phyloP scores from a whole-genome alignment of 352 stramenopile genomes.

The Pythium dissimile region DNA sequence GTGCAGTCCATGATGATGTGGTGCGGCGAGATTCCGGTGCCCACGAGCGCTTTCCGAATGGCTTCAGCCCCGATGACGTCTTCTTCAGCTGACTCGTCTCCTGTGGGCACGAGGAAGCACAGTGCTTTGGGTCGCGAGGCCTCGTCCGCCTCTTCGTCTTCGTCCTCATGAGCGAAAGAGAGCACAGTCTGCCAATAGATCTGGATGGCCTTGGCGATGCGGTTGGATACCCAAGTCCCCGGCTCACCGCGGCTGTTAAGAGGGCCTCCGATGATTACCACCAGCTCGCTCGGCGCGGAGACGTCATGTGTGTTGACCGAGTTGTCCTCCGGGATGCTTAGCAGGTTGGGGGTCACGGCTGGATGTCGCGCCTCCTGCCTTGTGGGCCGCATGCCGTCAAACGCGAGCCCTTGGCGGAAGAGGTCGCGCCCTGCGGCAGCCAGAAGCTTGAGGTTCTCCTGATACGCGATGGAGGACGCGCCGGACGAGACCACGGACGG shows the following conservation, averaged over 20 bases:
- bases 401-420: slow-evolving; percentile 53
- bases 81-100: slow-evolving; percentile 35
- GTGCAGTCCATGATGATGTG: slow-evolving; percentile 74
- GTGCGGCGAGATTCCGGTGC: slow-evolving; percentile 53
- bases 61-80: slow-evolving; percentile 43
- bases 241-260: slow-evolving; percentile 30
- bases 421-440: slow-evolving; percentile 56
- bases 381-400: slow-evolving; percentile 41
- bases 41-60: slow-evolving; percentile 48
- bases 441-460: slow-evolving; percentile 28
- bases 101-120: slow-evolving; percentile 31
- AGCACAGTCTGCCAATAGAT: slow-evolving; percentile 53
- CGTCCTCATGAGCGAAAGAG: slow-evolving; percentile 28
- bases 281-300: slow-evolving; percentile 30
- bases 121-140: slow-evolving; percentile 1
- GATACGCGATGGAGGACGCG: slow-evolving; percentile 6
- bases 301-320: background rate
- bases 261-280: slow-evolving; percentile 46
- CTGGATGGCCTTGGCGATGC: slow-evolving; percentile 39
- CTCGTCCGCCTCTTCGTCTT: slow-evolving; percentile 6
- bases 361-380: slow-evolving; percentile 36
- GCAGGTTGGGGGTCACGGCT: slow-evolving; percentile 45
- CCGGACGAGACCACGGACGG: slow-evolving; percentile 1
- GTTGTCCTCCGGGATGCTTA: slow-evolving; percentile 48
- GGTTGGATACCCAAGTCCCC: slow-evolving; percentile 27